Conservation (phyloP, 768 basidiomycete genomes). For the Boletus speciosus region DNA sequence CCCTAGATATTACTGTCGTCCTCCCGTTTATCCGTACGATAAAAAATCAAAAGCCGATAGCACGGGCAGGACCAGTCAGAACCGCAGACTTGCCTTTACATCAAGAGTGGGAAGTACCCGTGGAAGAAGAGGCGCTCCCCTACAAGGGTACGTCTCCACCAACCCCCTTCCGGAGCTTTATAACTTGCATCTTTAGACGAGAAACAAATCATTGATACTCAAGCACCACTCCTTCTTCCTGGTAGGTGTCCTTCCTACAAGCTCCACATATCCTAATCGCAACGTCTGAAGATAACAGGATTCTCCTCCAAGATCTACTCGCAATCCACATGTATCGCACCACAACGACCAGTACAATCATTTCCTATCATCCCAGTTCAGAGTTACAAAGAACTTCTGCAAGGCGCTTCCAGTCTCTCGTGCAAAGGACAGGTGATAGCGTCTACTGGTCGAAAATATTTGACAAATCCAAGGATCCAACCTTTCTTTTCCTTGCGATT, state of each 20-base stretch:
- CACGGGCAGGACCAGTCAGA: constrained; percentile 10
- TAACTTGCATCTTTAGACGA: constrained; percentile 12
- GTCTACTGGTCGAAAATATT: constrained; percentile 36
- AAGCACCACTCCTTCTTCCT: constrained; percentile 41
- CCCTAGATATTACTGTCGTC: constrained; percentile 54
- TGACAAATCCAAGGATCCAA: constrained; percentile 41
- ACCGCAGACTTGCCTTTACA: background rate
- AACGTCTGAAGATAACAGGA: constrained; percentile 11
- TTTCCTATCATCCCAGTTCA: constrained; percentile 31
- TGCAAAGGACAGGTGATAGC: constrained; percentile 29
- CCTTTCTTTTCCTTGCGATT: constrained; percentile 49
- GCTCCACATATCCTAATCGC: background rate
- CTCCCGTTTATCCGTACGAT: constrained; percentile 50
- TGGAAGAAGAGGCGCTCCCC: constrained; percentile 4
- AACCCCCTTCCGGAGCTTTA: background rate
- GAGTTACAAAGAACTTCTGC: constrained; percentile 27
- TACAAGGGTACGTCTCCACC: constrained; percentile 14
- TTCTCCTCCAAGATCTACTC: constrained; percentile 44
- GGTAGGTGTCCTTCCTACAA: constrained; percentile 22
- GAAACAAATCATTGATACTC: constrained; percentile 46
- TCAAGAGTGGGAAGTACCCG: background rate
- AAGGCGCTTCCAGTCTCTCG: constrained; percentile 27
- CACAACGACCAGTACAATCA: constrained; percentile 20
- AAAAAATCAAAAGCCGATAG: constrained; percentile 27
- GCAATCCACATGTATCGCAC: constrained; percentile 51